Conservation (phyloP, 768 basidiomycete genomes). For the Serendipita vermifera region DNA sequence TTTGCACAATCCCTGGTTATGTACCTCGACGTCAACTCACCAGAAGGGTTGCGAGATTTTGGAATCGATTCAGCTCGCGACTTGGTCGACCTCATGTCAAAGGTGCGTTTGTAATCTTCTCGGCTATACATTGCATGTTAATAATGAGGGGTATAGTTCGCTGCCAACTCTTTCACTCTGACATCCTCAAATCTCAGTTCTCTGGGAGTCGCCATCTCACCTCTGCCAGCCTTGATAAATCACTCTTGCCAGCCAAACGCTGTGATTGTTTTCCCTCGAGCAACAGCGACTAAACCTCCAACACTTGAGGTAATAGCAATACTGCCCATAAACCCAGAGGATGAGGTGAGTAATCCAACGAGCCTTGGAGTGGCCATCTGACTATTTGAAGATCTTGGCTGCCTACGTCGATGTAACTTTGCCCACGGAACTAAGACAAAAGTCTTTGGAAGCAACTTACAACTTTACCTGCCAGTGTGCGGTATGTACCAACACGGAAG, state of each 20-base stretch:
- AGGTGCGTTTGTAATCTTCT: slow-evolving; percentile 35
- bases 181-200: slow-evolving; percentile 66
- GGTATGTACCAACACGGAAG: slow-evolving; percentile 32
- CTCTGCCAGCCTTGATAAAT: slow-evolving; percentile 66
- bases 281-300: slow-evolving; percentile 24
- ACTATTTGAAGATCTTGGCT: slow-evolving; percentile 47
- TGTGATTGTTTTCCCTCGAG: slow-evolving; percentile 76
- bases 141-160: slow-evolving; percentile 43
- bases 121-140: neutral
- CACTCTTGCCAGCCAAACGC: slow-evolving; percentile 85
- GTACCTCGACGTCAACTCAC: slow-evolving; percentile 49
- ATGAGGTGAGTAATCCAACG: slow-evolving; percentile 46
- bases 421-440: slow-evolving; percentile 41
- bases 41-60: slow-evolving; percentile 44
- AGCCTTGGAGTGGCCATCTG: neutral
- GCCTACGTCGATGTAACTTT: slow-evolving; percentile 79
- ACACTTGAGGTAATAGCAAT: slow-evolving; percentile 52
- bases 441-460: slow-evolving; percentile 56
- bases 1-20: slow-evolving; percentile 62
- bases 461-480: slow-evolving; percentile 60
- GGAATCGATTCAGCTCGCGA: slow-evolving; percentile 46
- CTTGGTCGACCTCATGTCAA: slow-evolving; percentile 58
- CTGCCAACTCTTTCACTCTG: slow-evolving; percentile 81
- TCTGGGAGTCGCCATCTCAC: slow-evolving; percentile 75
- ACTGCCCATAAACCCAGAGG: slow-evolving; percentile 42